These are phyloP conservation scores for Brachypodium distachyon DNA, from an alignment of 202 grass and related monocot genomes.

Conservation along the genomic window DNA sequence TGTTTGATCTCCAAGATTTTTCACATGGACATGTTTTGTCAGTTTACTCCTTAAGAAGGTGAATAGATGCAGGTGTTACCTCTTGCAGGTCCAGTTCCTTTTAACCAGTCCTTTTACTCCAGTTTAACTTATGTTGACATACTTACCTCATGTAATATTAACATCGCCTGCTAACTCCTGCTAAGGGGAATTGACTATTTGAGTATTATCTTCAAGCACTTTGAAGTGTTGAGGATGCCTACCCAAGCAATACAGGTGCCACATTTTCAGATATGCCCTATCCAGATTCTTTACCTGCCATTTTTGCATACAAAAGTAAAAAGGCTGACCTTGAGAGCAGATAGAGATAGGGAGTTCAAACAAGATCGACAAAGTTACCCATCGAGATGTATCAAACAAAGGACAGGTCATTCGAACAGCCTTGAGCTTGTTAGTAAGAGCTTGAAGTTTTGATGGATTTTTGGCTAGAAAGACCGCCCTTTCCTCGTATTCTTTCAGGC, in stretches of 20 bases:
- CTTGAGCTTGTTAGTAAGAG: slow-evolving; percentile 60
- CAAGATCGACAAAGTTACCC: slow-evolving; percentile 34
- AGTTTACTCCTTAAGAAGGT: not conserved
- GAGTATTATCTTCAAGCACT: slow-evolving; percentile 54
- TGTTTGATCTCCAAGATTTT: not conserved
- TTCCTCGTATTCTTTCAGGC: slow-evolving; percentile 79
- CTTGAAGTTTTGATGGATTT: slow-evolving; percentile 50
- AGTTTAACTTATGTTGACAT: not conserved
- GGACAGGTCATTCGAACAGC: slow-evolving; percentile 61
- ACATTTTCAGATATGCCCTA: slow-evolving; percentile 79
- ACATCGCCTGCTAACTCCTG: not conserved
- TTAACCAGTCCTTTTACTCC: not conserved
- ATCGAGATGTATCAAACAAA: slow-evolving; percentile 68
- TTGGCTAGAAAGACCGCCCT: slow-evolving; percentile 57
- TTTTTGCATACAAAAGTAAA: not conserved
- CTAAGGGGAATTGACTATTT: slow-evolving; percentile 26
- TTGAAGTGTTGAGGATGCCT: slow-evolving; percentile 56
- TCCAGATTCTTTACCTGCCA: slow-evolving; percentile 67
- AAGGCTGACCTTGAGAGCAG: not conserved
- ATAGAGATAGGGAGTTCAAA: not conserved
- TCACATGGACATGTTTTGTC: not conserved
- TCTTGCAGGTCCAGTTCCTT: not conserved
- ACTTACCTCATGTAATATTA: slow-evolving; percentile 14
- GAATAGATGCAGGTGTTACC: not conserved
- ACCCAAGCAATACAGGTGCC: slow-evolving; percentile 55